Percentiles rank a stretch among this genome's conserved stretches.
Evolutionary conservation across 2,329 filamentous ascomycete species (phyloP).

Genomic region (Talaromyces atroroseus): DNA sequence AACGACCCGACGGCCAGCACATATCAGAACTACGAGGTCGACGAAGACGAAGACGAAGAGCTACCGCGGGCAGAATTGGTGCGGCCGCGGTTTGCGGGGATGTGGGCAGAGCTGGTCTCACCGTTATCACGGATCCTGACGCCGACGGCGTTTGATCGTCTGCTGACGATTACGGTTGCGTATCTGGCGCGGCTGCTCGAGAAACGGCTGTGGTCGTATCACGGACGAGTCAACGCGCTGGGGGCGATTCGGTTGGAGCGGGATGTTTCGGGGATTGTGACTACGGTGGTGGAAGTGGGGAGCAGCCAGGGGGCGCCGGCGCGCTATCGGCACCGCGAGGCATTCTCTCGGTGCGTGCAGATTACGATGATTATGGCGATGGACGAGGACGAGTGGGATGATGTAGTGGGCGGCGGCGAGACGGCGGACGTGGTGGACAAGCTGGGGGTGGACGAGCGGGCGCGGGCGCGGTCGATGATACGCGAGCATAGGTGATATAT

Average conservation of each 20-base stretch:
- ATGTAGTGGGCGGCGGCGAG: constrained; percentile 52
- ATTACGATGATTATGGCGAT: constrained; percentile 84
- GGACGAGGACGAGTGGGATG: constrained; percentile 94
- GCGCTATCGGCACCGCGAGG: constrained; percentile 71
- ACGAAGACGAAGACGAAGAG: constrained; percentile 27
- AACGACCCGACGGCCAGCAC: constrained; percentile 28
- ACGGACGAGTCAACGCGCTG: constrained; percentile 71
- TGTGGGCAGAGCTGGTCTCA: constrained; percentile 79
- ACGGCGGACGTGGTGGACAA: constrained; percentile 54
- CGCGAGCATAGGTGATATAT: constrained; percentile 3
- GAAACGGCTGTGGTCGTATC: constrained; percentile 77
- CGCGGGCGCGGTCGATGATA: constrained; percentile 65
- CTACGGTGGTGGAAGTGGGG: constrained; percentile 37
- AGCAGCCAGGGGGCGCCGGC: constrained; percentile 27
- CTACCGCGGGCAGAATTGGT: constrained; percentile 59
- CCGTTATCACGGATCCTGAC: constrained; percentile 84
- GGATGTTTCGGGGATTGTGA: constrained; percentile 71
- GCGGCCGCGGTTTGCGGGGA: constrained; percentile 70
- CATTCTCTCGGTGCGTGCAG: constrained; percentile 71
- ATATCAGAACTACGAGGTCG: constrained; percentile 36
- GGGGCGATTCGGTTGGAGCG: constrained; percentile 79
- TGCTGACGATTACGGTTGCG: constrained; percentile 67
- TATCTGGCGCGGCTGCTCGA: constrained; percentile 76
- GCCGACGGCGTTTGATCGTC: constrained; percentile 64
- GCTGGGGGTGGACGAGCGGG: constrained; percentile 67